Evolutionary conservation across 495 filamentous ascomycete species (phyloP).

Genomic region (Penicillium lagena): DNA sequence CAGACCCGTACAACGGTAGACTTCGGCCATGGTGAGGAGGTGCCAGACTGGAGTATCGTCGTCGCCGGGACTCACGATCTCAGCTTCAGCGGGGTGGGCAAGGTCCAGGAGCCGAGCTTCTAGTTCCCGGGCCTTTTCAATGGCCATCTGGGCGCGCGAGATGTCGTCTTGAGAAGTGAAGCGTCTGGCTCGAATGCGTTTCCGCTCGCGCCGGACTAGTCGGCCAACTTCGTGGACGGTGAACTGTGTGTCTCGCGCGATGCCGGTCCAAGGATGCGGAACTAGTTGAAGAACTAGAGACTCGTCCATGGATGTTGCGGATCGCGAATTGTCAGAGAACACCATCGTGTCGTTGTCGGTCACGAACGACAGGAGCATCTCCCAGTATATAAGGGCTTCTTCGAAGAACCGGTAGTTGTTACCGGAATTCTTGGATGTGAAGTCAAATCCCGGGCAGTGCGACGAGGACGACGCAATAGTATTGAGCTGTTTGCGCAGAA

Average conservation of each 20-base stretch:
- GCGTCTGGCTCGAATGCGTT: conserved; percentile 24
- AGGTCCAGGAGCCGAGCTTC: conserved; percentile 46
- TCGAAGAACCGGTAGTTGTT: conserved; percentile 53
- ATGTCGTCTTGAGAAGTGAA: conserved; percentile 37
- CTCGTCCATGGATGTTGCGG: conserved; percentile 13
- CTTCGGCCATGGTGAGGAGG: conserved; percentile 51
- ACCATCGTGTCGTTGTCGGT: conserved; percentile 37
- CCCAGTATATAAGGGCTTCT: conserved; percentile 54
- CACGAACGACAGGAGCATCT: conserved; percentile 54
- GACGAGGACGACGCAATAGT: conserved; percentile 15
- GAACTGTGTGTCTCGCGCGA: conserved; percentile 47
- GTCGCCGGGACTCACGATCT: conserved; percentile 47
- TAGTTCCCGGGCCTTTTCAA: conserved; percentile 38
- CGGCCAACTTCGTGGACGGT: conserved; percentile 49
- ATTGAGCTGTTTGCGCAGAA: conserved; percentile 38
- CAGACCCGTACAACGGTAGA: conserved; percentile 48
- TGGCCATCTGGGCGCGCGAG: conserved; percentile 32
- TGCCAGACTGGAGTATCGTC: conserved; percentile 51
- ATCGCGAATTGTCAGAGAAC: conserved; percentile 9
- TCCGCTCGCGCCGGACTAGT: conserved; percentile 44
- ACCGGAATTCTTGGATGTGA: conserved; percentile 19
- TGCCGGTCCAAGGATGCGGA: conserved; percentile 55
- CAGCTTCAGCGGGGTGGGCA: conserved; percentile 41
- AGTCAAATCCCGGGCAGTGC: conserved; percentile 2
- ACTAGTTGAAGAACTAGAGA: conserved; percentile 33